Base-by-base conservation (phyloP, 2,329 filamentous ascomycete genomes). In the Xylaria sp. region DNA sequence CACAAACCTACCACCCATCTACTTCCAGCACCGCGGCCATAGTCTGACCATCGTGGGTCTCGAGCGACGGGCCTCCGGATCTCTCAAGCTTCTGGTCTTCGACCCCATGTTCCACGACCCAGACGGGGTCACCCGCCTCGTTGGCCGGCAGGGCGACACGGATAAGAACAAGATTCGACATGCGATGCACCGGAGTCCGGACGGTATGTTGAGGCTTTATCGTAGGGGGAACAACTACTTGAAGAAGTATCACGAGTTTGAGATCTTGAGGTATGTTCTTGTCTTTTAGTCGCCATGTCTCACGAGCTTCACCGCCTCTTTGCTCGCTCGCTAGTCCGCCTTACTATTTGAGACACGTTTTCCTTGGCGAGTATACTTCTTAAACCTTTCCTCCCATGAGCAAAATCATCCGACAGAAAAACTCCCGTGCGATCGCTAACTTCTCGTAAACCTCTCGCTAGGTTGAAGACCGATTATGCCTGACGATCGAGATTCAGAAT, bases 21-120 rank as follows among this genome's bases (percentile, higher is more conserved):
- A 97, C 80, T 89, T 97, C 70, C 95, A 98, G 77, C 93, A 96
- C 74, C 89, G 89, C 71, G 91, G 94, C 2, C 95, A 98, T 79
- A 97, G 94, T 1, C 85, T 97, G 83, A 97, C 93, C 0, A 93
- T 98, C 60, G 85, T 98, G 63, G 95, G 95, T 0, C 85, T 97
- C 31, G 94, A 97, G 79, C 88, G 87, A 72, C 87, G 86, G 33
- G 83, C 81, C 40, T 85, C 91, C 67, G 92, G 92, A 31, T 82
- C 83, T 20, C 82, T 85, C 60, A 92, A 92, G 73, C 82, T 98
- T 20, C 83, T 98, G 0, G 92, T 97, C 13, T 97, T 97, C 77
- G 94, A 98, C 77, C 94, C 95, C 0, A 92, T 92, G 81, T 93
- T 93, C 78, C 89, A 87, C 63, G 91, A 94, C 54, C 87, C 90